Percentiles rank a stretch among this genome's conserved stretches.
Conservation (phyloP, 257 asterid genomes). For the Forsythia viridissima region DNA sequence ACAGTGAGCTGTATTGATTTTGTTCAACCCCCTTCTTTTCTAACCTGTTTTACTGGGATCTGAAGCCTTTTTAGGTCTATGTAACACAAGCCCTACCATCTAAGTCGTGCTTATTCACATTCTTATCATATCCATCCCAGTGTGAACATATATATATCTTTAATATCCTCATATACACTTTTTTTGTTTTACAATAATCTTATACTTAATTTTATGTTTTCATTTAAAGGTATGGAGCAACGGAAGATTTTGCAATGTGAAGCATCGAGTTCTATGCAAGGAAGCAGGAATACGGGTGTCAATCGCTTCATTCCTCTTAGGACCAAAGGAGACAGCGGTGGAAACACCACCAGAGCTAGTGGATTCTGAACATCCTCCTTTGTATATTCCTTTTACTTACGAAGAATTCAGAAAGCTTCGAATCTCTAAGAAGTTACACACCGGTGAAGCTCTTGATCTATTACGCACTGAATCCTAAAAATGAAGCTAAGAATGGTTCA, state of each 20-base stretch:
- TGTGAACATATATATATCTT: background rate
- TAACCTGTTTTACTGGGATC: background rate
- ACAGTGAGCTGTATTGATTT: background rate
- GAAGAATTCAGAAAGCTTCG: slow-evolving; percentile 27
- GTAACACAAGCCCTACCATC: background rate
- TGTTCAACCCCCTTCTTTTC: background rate
- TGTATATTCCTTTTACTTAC: slow-evolving; percentile 9
- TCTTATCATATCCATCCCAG: background rate
- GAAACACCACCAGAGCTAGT: slow-evolving; percentile 28
- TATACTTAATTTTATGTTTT: background rate
- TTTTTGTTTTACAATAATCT: background rate
- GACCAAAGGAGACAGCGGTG: slow-evolving; percentile 20
- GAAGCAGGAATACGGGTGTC: slow-evolving; percentile 29
- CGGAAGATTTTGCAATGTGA: slow-evolving; percentile 26
- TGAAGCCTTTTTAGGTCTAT: background rate
- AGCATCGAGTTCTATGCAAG: slow-evolving; percentile 31
- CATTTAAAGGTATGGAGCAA: slow-evolving; percentile 31
- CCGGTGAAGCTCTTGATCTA: slow-evolving; percentile 31
- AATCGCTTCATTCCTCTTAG: slow-evolving; percentile 31
- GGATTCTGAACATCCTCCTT: slow-evolving; percentile 22
- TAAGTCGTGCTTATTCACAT: background rate
- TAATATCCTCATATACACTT: background rate
- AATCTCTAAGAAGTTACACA: slow-evolving; percentile 19
- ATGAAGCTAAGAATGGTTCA: background rate
- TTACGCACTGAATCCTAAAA: slow-evolving; percentile 13